A percentile compares a stretch with the other conserved stretches of the same genome.
phyloP scores from a whole-genome alignment of 1,284 basidiomycete genomes.

The Tilletia horrida region DNA sequence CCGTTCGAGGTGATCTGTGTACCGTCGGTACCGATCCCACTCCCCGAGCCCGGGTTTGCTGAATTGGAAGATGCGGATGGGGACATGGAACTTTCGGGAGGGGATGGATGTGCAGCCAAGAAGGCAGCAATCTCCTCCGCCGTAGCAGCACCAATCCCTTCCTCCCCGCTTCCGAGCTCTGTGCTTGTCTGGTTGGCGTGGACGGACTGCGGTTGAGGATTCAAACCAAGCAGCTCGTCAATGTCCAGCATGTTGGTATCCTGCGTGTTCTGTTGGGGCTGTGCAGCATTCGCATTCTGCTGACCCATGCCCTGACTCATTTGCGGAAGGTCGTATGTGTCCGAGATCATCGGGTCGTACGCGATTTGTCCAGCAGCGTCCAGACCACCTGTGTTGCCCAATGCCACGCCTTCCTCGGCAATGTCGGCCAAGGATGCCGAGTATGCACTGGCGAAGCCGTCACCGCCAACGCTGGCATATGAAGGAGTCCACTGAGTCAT shows the following conservation, averaged over 20 bases:
- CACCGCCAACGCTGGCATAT: conserved; percentile 7
- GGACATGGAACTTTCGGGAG: conserved; percentile 6
- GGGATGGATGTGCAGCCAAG: background rate
- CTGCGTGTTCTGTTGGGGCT: background rate
- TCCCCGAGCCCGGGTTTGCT: background rate
- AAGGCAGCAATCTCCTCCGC: background rate
- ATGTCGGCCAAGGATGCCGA: conserved; percentile 12
- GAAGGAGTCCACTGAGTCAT: conserved; percentile 5
- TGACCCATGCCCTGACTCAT: background rate
- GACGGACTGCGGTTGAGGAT: background rate
- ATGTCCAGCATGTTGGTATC: background rate
- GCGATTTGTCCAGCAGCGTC: background rate
- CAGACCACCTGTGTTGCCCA: background rate
- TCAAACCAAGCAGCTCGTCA: background rate
- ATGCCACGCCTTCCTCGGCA: background rate
- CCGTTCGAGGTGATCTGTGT: background rate
- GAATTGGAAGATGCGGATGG: conserved; percentile 4
- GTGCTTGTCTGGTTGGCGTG: background rate
- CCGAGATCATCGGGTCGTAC: conserved; percentile 12
- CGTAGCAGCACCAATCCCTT: background rate
- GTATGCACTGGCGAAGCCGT: conserved; percentile 5
- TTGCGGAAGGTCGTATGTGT: conserved; percentile 4
- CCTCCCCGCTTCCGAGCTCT: background rate
- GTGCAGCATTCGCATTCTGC: background rate
- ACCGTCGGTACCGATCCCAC: background rate